These are phyloP conservation scores for Amphibolis antarctica DNA, from an alignment of 106 monocot species.

Conservation along the genomic window DNA sequence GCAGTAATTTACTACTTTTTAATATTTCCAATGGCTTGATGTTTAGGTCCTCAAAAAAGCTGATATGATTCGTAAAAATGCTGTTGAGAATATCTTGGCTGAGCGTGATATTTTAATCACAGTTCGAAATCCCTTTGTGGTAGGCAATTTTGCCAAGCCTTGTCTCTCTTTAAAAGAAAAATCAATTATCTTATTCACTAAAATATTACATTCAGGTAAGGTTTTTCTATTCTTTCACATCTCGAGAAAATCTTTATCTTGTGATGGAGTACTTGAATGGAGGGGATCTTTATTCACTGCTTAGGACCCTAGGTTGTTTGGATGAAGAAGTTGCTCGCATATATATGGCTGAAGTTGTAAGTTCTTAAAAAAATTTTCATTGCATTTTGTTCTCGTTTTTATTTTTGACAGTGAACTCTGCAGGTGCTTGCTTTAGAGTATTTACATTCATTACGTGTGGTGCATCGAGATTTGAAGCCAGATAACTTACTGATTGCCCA, in stretches of 20 bases:
- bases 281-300: conserved; percentile 86
- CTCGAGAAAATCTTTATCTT: conserved; percentile 88
- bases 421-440: conserved; percentile 99
- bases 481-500: conserved; percentile 92
- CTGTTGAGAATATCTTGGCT: conserved; percentile 98
- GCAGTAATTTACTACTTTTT: neutral
- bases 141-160: conserved; percentile 19
- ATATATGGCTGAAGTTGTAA: conserved; percentile 99
- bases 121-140: conserved; percentile 98
- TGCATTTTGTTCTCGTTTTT: neutral
- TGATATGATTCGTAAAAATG: conserved; percentile 99
- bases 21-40: conserved; percentile 1
- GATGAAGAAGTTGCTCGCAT: conserved; percentile 87
- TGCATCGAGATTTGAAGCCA: conserved; percentile 95
- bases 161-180: neutral
- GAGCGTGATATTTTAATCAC: conserved; percentile 96
- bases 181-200: neutral
- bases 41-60: conserved; percentile 92
- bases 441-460: conserved; percentile 80
- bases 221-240: conserved; percentile 98
- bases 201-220: conserved; percentile 50
- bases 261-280: conserved; percentile 99
- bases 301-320: conserved; percentile 93
- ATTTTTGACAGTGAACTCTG: neutral
- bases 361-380: conserved; percentile 6